Evolutionary conservation across 2,329 filamentous ascomycete genomes (phyloP).

Genomic region (Ceratocystis smalleyi): DNA sequence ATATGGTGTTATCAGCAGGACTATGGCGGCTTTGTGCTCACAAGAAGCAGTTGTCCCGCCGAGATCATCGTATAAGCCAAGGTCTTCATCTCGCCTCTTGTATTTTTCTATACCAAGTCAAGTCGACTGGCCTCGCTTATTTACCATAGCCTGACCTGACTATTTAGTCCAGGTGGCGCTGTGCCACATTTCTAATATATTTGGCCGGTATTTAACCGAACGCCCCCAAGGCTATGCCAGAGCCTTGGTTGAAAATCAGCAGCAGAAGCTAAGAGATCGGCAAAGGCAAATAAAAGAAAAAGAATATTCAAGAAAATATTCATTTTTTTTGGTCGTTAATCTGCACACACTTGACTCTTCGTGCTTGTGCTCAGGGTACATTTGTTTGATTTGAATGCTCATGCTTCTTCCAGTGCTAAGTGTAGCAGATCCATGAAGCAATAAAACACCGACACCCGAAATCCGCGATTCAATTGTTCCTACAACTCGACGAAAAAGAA

Average conservation of each 20-base stretch:
- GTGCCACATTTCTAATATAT: neutral
- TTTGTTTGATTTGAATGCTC: too few species aligned
- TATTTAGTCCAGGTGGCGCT: neutral
- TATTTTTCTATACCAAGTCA: too few species aligned
- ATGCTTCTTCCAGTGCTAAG: too few species aligned
- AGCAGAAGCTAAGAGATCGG: neutral
- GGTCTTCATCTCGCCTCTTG: too few species aligned
- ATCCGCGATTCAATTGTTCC: neutral
- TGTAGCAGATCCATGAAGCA: too few species aligned
- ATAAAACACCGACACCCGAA: too few species aligned
- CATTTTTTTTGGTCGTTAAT: neutral
- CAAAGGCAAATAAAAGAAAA: neutral
- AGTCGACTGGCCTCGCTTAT: too few species aligned
- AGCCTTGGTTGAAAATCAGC: slow-evolving; percentile 8
- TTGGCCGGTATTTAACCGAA: neutral
- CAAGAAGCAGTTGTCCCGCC: too few species aligned
- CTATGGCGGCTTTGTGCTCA: too few species aligned
- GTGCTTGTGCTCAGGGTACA: neutral
- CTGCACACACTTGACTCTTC: neutral
- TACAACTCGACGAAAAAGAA: neutral
- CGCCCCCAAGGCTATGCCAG: neutral
- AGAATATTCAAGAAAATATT: neutral
- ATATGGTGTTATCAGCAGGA: too few species aligned
- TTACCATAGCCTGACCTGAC: too few species aligned
- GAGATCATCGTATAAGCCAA: too few species aligned